These are phyloP conservation scores for Tolypocladium nubicola DNA, from an alignment of 2,329 filamentous ascomycete genomes.

Conservation along the genomic window DNA sequence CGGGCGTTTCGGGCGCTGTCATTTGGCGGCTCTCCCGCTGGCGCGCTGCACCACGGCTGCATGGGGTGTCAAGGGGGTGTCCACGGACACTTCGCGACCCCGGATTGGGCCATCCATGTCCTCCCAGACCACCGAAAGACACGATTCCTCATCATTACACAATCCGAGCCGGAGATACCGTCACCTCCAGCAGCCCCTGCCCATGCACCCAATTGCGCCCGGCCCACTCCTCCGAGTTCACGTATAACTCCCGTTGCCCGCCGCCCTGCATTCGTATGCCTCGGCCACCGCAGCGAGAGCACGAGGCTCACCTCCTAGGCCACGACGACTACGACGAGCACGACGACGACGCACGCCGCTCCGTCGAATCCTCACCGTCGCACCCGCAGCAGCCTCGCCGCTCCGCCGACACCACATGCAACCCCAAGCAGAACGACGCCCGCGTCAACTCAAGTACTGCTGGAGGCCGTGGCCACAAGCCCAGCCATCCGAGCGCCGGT, in stretches of 20 bases:
- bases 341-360: neutral
- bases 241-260: neutral
- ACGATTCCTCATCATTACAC: neutral
- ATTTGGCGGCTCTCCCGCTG: neutral
- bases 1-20: neutral
- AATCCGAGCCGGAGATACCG: neutral
- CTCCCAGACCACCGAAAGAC: neutral
- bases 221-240: neutral
- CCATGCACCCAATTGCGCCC: neutral
- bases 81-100: neutral
- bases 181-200: neutral
- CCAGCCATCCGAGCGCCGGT: slow-evolving; percentile 14
- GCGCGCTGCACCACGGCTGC: neutral
- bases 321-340: neutral
- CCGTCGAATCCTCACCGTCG: neutral
- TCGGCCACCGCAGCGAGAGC: slow-evolving; percentile 9
- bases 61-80: neutral
- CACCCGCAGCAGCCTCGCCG: slow-evolving; percentile 6
- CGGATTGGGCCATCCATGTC: neutral
- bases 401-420: slow-evolving; percentile 15
- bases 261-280: slow-evolving; percentile 9
- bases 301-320: slow-evolving; percentile 7
- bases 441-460: slow-evolving; percentile 13
- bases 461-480: slow-evolving; percentile 12
- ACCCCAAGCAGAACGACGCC: slow-evolving; percentile 6